Base-by-base conservation (phyloP, 202 grass and related monocot genomes). In the Digitaria exilis region DNA sequence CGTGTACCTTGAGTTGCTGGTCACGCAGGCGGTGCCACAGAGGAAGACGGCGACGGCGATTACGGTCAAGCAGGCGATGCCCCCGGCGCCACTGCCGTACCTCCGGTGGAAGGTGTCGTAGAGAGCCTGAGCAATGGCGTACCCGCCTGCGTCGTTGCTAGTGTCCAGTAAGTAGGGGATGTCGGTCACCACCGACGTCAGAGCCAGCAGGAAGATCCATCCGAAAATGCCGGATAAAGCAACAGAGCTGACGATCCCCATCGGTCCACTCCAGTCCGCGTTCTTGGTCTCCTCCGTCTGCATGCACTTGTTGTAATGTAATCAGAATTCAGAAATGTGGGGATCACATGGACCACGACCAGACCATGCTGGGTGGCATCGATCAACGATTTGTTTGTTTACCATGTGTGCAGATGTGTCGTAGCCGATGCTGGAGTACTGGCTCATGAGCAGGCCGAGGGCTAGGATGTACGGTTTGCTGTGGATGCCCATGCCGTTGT, bases 231-330 rank as follows among this genome's bases (percentile, higher is more conserved):
- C n/a, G 51, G 12, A 25, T 0, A 75, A 32, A 0, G 51, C 51
- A 0, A 75, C 51, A 0, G 72, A 75, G 6, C 15, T 39, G 6
- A 58, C 34, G 21, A 58, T 75, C 52, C 72, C 72, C 6, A 57
- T 75, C 0, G 72, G 32, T 6, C 72, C 32, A 25, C 72, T 75
- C 51, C 72, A 3, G 1, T 75, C 95, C 37, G 95, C 95, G 2
- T 87, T 94, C 78, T 93, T 97, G 0, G 95, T 97, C 73, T 97
- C 92, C 73, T 97, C 94, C 17, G 86, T 78, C 94, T 97, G 76
- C 59, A 55, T 45, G n/a, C n/a, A n/a, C n/a, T 64, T 29, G 9
- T 2, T 1, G 17, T 1, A 0, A 25, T 25, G 26, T 0, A 52
- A 31, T 31, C 49, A 7, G 14, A 15, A n/a, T n/a, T n/a, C n/a